Conservation (phyloP, 371 early-diverging fungal species). For the Lichtheimia hyalospora region DNA sequence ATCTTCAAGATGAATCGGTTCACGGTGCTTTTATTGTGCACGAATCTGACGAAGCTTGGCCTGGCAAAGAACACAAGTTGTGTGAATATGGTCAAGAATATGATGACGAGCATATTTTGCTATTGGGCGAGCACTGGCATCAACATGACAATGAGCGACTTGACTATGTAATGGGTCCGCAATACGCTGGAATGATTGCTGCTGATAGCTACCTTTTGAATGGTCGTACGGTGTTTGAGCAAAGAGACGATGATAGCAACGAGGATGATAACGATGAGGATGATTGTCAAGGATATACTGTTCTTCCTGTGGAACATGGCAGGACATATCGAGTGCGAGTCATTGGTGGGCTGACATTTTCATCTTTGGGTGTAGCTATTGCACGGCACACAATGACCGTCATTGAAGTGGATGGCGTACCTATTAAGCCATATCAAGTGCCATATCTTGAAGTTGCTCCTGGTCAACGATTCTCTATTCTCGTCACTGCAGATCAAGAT, state of each 20-base stretch:
- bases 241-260: background rate
- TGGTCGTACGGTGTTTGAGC: constrained; percentile 31
- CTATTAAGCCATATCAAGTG: constrained; percentile 11
- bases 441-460: constrained; percentile 16
- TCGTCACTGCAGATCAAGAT: constrained; percentile 16
- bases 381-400: constrained; percentile 43
- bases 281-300: constrained; percentile 29
- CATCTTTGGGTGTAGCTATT: constrained; percentile 37
- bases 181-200: constrained; percentile 24
- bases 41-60: constrained; percentile 31
- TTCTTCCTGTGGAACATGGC: constrained; percentile 35
- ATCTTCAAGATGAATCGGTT: constrained; percentile 34
- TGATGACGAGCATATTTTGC: constrained; percentile 42
- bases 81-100: constrained; percentile 37
- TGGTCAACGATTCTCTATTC: constrained; percentile 29
- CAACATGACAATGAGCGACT: constrained; percentile 15
- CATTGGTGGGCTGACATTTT: constrained; percentile 34
- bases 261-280: background rate
- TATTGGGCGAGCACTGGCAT: constrained; percentile 52
- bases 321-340: constrained; percentile 38
- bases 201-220: constrained; percentile 47
- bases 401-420: constrained; percentile 46
- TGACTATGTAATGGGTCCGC: constrained; percentile 21
- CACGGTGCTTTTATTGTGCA: constrained; percentile 49
- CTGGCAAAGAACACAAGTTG: constrained; percentile 7